Evolutionary conservation across 257 asterid species (phyloP).

Genomic region (Solanum bulbocastanum): DNA sequence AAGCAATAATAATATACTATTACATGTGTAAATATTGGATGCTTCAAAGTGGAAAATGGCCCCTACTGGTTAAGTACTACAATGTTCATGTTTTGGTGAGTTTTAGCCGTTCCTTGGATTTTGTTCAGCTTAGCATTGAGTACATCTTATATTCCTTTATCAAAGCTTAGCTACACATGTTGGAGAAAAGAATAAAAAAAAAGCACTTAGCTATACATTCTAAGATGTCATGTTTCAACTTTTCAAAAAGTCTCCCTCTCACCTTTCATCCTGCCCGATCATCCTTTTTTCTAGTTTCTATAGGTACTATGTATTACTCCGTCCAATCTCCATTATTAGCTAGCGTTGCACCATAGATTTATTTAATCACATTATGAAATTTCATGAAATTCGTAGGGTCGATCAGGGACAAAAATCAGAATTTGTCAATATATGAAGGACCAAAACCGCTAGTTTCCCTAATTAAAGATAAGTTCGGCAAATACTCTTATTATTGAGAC

Average conservation of each 20-base stretch:
- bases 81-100: background rate
- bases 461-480: background rate
- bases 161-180: background rate
- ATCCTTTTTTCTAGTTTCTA: background rate
- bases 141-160: background rate
- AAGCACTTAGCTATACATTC: background rate
- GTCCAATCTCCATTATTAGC: background rate
- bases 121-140: background rate
- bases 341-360: fast-evolving
- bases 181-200: background rate
- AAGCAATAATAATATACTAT: background rate
- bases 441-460: background rate
- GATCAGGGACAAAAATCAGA: background rate
- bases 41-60: background rate
- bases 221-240: background rate
- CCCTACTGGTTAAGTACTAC: background rate
- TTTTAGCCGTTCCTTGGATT: constrained; percentile 2
- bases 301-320: background rate
- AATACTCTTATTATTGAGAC: background rate
- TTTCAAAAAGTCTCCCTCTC: background rate
- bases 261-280: background rate
- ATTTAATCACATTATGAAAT: background rate
- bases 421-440: background rate
- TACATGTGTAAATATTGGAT: background rate
- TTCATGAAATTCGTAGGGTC: background rate